Percentiles rank a stretch among this genome's conserved stretches.
Evolutionary conservation across 2,329 filamentous ascomycete genomes (phyloP).

Genomic region (Truncatella angustata): DNA sequence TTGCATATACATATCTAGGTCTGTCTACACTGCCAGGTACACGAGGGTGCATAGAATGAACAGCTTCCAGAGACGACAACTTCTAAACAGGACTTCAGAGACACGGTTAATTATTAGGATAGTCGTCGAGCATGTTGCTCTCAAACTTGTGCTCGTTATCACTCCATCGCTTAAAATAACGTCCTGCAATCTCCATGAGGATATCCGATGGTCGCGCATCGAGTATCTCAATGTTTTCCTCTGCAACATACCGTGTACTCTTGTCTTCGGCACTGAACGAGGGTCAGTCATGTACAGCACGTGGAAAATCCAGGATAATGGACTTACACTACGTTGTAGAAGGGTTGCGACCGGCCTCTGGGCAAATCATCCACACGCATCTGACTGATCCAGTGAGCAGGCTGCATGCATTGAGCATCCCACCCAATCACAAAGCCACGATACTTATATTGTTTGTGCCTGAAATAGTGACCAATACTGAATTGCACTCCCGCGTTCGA

Average conservation of each 20-base stretch:
- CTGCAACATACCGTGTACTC: constrained; percentile 62
- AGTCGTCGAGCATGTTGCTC: constrained; percentile 64
- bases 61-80: neutral
- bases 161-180: constrained; percentile 66
- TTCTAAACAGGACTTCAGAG: neutral
- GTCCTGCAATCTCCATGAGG: constrained; percentile 54
- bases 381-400: constrained; percentile 57
- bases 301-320: neutral
- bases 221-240: constrained; percentile 60
- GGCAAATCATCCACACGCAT: constrained; percentile 60
- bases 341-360: constrained; percentile 59
- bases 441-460: constrained; percentile 60
- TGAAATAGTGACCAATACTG: constrained; percentile 58
- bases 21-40: neutral
- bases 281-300: neutral
- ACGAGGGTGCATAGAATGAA: neutral
- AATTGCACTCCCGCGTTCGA: constrained; percentile 27
- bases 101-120: constrained; percentile 59
- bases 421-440: constrained; percentile 63
- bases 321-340: constrained; percentile 59
- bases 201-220: constrained; percentile 38
- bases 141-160: constrained; percentile 47
- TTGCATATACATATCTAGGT: no score
- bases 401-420: constrained; percentile 41
- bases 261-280: constrained; percentile 50